Evolutionary conservation across 2,329 filamentous ascomycete genomes (phyloP), one percentile per base, ranked within the genome.

Genomic region (Chalara sp.): DNA sequence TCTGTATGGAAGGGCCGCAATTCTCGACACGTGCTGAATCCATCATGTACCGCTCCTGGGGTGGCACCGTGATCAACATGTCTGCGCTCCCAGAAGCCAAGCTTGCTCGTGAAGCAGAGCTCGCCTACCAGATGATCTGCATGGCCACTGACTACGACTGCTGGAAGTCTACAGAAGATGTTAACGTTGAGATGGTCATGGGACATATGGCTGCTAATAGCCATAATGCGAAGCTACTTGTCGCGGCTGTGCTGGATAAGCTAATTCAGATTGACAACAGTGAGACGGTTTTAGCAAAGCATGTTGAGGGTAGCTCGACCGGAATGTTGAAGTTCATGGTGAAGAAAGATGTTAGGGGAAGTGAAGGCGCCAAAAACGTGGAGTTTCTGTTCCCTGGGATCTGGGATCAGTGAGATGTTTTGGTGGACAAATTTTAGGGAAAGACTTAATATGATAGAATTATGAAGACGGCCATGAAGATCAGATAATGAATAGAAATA

Each of bases 71-170:
- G 48, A 97, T 99, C 77, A 97, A 97, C 80, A 99, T 99, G 93
- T 95, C 89, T 43, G 86, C 86, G 11, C 79, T 99, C 12, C 93
- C 93, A 21, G 93, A 99, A 73, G 87, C 92, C 46, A 99, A 99
- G 77, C 83, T 99, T 21, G 93, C 93, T 7, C 84, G 89, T 49
- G 93, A 99, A 74, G 93, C 93, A 29, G 93, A 99, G 75, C 87
- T 99, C 61, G 87, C 86, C 35, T 97, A 97, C 71, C 90, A 95
- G 74, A 95, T 96, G 81, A 95, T 99, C 65, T 96, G 92, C 77
- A 99, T 99, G 93, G 89, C 89, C 33, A 99, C 93, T 31, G 93
- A 99, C 75, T 99, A 99, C 70, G 93, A 99, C 75, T 97, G 92
- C 81, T 99, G 93, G 93, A 87, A 91, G 66, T 83, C 80, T 21